Evolutionary conservation across 176 grass and related monocot species (phyloP).

Genomic region (Ampelocalamus luodianensis): DNA sequence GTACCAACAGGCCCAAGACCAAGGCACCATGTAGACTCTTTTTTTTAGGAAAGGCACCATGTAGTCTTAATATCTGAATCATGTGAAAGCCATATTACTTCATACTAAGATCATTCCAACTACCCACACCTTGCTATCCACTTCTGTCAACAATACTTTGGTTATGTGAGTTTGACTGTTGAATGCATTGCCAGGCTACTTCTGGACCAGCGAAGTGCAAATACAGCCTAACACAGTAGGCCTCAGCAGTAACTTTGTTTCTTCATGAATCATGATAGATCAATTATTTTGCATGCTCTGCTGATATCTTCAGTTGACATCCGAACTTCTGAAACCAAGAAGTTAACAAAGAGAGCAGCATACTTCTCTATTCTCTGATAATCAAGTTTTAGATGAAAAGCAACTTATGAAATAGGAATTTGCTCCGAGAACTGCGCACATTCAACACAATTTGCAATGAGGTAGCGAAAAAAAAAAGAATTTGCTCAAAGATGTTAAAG

Average conservation of each 20-base stretch:
- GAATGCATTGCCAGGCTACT: conserved; percentile 21
- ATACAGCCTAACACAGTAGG: conserved; percentile 4
- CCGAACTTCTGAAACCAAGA: conserved; percentile 7
- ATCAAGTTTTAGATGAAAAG: conserved; percentile 3
- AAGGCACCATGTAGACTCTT: neutral
- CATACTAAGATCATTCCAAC: conserved; percentile 10
- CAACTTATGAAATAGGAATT: conserved; percentile 32
- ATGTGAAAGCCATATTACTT: conserved; percentile 10
- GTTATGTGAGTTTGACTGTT: conserved; percentile 24
- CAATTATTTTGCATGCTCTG: conserved; percentile 26
- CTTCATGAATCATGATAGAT: conserved; percentile 13
- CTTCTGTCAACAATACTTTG: neutral
- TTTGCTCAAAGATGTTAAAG: neutral
- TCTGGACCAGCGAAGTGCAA: neutral
- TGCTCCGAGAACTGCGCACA: neutral
- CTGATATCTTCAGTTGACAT: conserved; percentile 22
- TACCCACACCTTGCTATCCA: neutral
- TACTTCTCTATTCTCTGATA: conserved; percentile 20
- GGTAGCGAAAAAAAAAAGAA: neutral
- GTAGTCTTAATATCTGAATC: neutral
- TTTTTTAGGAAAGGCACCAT: neutral
- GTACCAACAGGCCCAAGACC: neutral
- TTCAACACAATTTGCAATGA: neutral
- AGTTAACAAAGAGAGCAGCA: neutral
- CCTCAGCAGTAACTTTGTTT: conserved; percentile 35